These are phyloP conservation scores for Aciculoconidium aculeatum DNA, from an alignment of 805 yeast species.

Conservation along the genomic window DNA sequence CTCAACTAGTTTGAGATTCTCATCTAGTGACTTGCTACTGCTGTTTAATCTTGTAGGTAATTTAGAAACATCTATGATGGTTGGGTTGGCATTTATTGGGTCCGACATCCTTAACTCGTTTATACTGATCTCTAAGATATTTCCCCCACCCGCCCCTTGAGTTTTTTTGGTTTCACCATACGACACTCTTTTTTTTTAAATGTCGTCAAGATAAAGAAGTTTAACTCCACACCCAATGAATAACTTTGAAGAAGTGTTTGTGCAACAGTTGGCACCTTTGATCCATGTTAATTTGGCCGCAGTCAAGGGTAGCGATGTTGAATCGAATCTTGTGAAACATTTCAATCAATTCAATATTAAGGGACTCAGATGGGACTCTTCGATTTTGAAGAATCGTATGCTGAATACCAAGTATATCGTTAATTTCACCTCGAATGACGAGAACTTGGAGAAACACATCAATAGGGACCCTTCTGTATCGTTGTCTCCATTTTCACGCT, in stretches of 20 bases:
- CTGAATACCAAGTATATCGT: constrained; percentile 29
- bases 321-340: constrained; percentile 7
- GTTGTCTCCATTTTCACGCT: constrained; percentile 30
- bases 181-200: too few relatives aligned
- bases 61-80: constrained; percentile 65
- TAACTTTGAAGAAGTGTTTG: constrained; percentile 18
- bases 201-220: too few relatives aligned
- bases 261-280: constrained; percentile 34
- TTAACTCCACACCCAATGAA: too few relatives aligned
- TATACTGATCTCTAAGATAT: too few relatives aligned
- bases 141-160: too few relatives aligned
- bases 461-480: constrained; percentile 4
- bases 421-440: constrained; percentile 5
- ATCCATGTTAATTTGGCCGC: constrained; percentile 12
- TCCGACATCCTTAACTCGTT: too few relatives aligned
- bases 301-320: constrained; percentile 10
- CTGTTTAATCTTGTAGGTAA: constrained; percentile 61
- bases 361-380: constrained; percentile 31
- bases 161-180: too few relatives aligned
- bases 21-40: constrained; percentile 5
- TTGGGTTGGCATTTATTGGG: constrained; percentile 88
- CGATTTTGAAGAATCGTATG: constrained; percentile 29
- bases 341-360: constrained; percentile 15
- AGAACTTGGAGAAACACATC: constrained; percentile 5
- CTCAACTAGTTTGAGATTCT: constrained; percentile 14